Evolutionary conservation across 768 basidiomycete species (phyloP), one percentile per base, ranked within the genome.

Genomic region (Pulveroboletus sp.): DNA sequence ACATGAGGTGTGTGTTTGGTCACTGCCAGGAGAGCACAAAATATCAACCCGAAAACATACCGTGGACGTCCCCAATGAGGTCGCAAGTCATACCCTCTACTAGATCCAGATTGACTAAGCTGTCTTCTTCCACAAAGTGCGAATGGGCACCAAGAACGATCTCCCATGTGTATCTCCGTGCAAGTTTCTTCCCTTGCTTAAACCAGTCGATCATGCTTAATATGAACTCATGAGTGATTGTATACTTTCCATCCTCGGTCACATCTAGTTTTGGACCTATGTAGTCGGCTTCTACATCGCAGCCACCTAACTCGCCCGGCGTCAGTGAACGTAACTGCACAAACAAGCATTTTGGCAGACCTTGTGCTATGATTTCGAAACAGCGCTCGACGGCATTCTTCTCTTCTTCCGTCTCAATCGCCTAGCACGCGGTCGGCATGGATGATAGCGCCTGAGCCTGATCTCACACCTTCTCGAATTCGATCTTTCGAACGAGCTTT

Each of bases 51-150:
- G 5, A 27, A 41, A 38, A 68, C 73, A 35, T 55, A 89, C 93
- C 93, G 68, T 96, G 93, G 12, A 93, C 90, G 68, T 98, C 95
- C 13, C 96, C 96, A 58, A 99, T 93, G 48, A 99, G 85, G 69
- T 98, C 93, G 63, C 86, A 83, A 1, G 85, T 93, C 47, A 84
- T 74, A 1, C 86, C 93, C 13, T 92, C 83, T 23, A 78, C 76
- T 20, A 99, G 68, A 43, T 77, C 70, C 20, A 94, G 76, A 44
- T 86, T 79, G 14, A 94, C 90, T 61, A 99, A 58, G 55, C 83
- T 93, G 51, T 86, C 82, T 61, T 93, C 91, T 58, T 83, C 78
- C 14, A 75, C 73, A 60, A 98, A 85, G 17, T 80, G 73, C 17
- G 80, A 77, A 64, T 89, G 79, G 53, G 90, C 93, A 10, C 89